Evolutionary conservation across 768 basidiomycete species (phyloP).

Genomic region (Suillus americanus): DNA sequence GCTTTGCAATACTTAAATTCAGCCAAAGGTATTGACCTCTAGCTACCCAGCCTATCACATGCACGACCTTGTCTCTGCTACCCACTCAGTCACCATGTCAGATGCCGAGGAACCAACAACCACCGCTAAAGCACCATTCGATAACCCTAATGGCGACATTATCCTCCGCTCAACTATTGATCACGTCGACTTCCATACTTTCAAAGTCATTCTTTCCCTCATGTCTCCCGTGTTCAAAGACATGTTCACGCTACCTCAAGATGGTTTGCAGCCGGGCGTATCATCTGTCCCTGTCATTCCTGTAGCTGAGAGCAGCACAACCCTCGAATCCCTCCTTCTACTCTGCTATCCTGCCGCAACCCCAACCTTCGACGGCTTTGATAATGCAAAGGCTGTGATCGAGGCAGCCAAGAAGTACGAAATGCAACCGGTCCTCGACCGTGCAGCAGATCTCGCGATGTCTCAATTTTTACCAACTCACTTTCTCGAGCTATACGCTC

Average conservation of each 20-base stretch:
- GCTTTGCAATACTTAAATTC: background rate
- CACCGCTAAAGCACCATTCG: slow-evolving; percentile 22
- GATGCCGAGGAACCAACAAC: background rate
- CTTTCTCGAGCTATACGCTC: slow-evolving; percentile 27
- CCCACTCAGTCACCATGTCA: background rate
- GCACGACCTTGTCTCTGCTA: background rate
- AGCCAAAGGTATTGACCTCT: too few relatives aligned
- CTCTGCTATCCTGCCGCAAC: slow-evolving; percentile 37
- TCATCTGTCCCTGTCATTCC: slow-evolving; percentile 32
- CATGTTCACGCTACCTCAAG: slow-evolving; percentile 19
- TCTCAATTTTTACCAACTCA: slow-evolving; percentile 10
- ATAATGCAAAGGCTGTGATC: slow-evolving; percentile 15
- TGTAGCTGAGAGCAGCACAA: slow-evolving; percentile 39
- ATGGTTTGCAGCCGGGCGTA: slow-evolving; percentile 13
- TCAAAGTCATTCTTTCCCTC: slow-evolving; percentile 34
- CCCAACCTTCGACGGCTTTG: slow-evolving; percentile 5
- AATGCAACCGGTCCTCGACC: slow-evolving; percentile 21
- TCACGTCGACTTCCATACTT: slow-evolving; percentile 34
- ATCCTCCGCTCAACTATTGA: slow-evolving; percentile 36
- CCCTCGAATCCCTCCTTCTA: slow-evolving; percentile 36
- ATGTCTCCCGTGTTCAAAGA: slow-evolving; percentile 36
- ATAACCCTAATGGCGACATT: slow-evolving; percentile 33
- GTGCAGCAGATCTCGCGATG: slow-evolving; percentile 15
- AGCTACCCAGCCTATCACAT: background rate
- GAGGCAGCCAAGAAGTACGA: slow-evolving; percentile 23